These are phyloP conservation scores for Narthecium ossifragum DNA, from an alignment of 106 monocot species.

Conservation along the genomic window DNA sequence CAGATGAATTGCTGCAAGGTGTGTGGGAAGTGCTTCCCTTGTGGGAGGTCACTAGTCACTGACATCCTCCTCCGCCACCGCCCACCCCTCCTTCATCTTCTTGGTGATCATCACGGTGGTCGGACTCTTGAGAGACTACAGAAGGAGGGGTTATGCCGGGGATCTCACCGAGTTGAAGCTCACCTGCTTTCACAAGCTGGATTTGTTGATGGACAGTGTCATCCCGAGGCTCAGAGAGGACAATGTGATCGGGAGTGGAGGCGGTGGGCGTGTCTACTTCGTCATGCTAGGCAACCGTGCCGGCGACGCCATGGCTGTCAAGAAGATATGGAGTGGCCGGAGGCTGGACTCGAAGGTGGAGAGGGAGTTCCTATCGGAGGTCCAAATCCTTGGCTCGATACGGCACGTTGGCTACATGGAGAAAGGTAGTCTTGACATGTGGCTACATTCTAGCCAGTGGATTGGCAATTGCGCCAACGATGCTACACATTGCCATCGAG, in stretches of 20 bases:
- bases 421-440: conserved; percentile 12
- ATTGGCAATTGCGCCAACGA: conserved; percentile 20
- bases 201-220: conserved; percentile 7
- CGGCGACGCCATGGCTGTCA: conserved; percentile 20
- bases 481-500: conserved; percentile 17
- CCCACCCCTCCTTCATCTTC: neutral
- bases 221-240: conserved; percentile 1
- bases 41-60: no score
- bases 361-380: conserved; percentile 24
- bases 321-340: conserved; percentile 17
- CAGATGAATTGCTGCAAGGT: no score
- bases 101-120: neutral
- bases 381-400: conserved; percentile 15
- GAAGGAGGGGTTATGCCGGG: neutral
- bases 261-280: conserved; percentile 24
- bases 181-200: conserved; percentile 19
- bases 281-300: neutral
- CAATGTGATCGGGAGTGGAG: conserved; percentile 23
- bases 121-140: neutral
- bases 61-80: neutral
- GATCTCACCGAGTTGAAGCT: conserved; percentile 12
- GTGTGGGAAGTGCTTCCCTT: no score
- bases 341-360: conserved; percentile 8
- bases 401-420: conserved; percentile 25
- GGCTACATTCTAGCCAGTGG: conserved; percentile 3